These are phyloP conservation scores for Boletus sp. DNA, from an alignment of 1,284 basidiomycete genomes.

Conservation along the genomic window DNA sequence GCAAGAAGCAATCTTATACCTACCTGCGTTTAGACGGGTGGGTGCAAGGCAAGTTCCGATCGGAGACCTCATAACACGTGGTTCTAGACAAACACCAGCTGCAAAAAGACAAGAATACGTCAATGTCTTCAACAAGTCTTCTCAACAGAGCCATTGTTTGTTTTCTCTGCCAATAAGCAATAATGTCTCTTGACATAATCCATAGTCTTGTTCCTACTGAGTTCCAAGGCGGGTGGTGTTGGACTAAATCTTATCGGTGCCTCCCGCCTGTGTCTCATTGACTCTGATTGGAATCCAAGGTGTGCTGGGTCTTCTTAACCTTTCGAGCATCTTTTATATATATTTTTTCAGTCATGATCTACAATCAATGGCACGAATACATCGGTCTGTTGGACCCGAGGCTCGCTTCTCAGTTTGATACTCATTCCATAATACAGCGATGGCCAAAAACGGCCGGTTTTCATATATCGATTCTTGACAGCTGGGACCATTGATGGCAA, in stretches of 20 bases:
- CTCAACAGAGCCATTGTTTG: conserved; percentile 67
- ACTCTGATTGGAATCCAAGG: conserved; percentile 98
- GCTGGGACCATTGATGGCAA: conserved; percentile 75
- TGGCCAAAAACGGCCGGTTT: conserved; percentile 91
- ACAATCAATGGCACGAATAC: conserved; percentile 97
- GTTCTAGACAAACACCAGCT: conserved; percentile 69
- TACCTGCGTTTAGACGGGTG: conserved; percentile 90
- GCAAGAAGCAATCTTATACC: conserved; percentile 73
- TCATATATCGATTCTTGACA: conserved; percentile 91
- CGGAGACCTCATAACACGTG: background rate
- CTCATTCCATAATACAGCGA: conserved; percentile 54
- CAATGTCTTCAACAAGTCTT: conserved; percentile 76
- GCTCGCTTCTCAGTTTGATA: background rate
- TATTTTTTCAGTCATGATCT: conserved; percentile 72
- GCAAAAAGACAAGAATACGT: conserved; percentile 83
- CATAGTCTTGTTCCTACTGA: conserved; percentile 89
- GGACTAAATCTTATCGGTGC: conserved; percentile 93
- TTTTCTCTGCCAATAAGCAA: conserved; percentile 10
- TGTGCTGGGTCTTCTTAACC: conserved; percentile 26
- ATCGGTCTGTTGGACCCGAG: conserved; percentile 56
- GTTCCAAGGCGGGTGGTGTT: conserved; percentile 94
- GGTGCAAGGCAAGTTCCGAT: conserved; percentile 10
- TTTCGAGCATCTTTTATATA: background rate
- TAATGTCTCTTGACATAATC: conserved; percentile 12
- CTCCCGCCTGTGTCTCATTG: conserved; percentile 79